Evolutionary conservation across 441 rosid genomes (phyloP), one percentile per base, ranked within the genome.

Genomic region (Pelargonium australe): DNA sequence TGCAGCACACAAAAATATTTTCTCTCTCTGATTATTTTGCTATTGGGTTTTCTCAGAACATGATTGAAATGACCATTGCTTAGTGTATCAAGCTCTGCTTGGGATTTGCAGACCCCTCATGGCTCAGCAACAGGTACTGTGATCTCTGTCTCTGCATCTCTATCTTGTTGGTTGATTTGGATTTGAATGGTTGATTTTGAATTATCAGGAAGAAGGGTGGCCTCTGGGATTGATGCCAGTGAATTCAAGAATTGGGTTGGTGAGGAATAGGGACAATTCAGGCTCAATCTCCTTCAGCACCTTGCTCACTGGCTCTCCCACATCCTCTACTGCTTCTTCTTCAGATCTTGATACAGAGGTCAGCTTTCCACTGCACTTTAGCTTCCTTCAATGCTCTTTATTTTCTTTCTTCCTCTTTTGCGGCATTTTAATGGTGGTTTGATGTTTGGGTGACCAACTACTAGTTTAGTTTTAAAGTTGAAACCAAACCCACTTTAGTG

Each of bases 401-500:
- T n/a, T n/a, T n/a, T n/a, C 2, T 23, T 23, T 23, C 2, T 23
- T 23, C 25, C 2, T 23, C 25, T 23, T 23, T 45, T 10, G n/a
- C 10, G 10, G 53, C 53, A 47, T 47, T 47, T 47, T 47, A 47
- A 47, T 47, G 53, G 10, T 13, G 12, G 53, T 47, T 13, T 11
- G 4, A 11, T 11, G 13, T 47, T 47, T 47, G 12, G 53, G 53
- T 47, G 53, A 23, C 25, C 25, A 23, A 23, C 25, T 23, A 23
- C 25, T 23, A 23, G 25, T 23, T 23, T 23, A 23, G 25, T 23
- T 23, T 23, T 23, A 23, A 23, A 23, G 25, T 23, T 23, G 25
- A 47, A 47, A 47, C 53, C 53, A 47, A 47, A 47, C 53, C 53
- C 13, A 47, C 53, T 47, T 47, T 47, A 47, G 53, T 47, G 53